A percentile compares a stretch with the other conserved stretches of the same genome.
These are phyloP conservation scores for Ammopiptanthus mongolicus DNA, from an alignment of 306 rosid species.

Conservation along the genomic window DNA sequence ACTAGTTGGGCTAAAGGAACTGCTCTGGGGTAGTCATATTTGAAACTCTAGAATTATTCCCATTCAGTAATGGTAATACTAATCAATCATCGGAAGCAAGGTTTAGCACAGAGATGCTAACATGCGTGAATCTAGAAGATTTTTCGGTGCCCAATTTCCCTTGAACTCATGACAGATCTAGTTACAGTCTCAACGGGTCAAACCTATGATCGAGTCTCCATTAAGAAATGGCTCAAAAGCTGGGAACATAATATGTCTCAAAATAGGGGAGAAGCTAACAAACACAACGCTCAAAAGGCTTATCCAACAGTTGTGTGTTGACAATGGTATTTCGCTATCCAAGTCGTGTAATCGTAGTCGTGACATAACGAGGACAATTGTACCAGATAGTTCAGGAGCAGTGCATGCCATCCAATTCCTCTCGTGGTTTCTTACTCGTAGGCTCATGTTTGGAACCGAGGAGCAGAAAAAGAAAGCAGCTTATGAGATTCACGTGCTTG, in stretches of 20 bases:
- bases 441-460: slow-evolving; percentile 51
- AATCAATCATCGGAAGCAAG: slow-evolving; percentile 16
- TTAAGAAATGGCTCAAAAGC: slow-evolving; percentile 72
- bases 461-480: slow-evolving; percentile 62
- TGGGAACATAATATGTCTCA: slow-evolving; percentile 68
- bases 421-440: slow-evolving; percentile 39
- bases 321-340: slow-evolving; percentile 28
- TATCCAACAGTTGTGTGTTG: slow-evolving; percentile 47
- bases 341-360: slow-evolving; percentile 11
- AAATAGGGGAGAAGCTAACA: slow-evolving; percentile 66
- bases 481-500: slow-evolving; percentile 61
- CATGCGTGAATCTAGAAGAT: slow-evolving; percentile 52
- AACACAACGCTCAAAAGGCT: slow-evolving; percentile 41
- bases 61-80: no score
- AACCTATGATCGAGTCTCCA: slow-evolving; percentile 72
- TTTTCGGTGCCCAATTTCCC: slow-evolving; percentile 83
- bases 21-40: slow-evolving; percentile 62
- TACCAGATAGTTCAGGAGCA: slow-evolving; percentile 41
- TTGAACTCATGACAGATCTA: slow-evolving; percentile 76
- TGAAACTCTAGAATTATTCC: slow-evolving; percentile 48
- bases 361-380: slow-evolving; percentile 30
- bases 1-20: slow-evolving; percentile 51
- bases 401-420: slow-evolving; percentile 56
- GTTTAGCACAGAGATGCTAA: slow-evolving; percentile 28
- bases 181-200: slow-evolving; percentile 89